phyloP scores from a whole-genome alignment of 441 rosid genomes.

The Mallotus japonicus region DNA sequence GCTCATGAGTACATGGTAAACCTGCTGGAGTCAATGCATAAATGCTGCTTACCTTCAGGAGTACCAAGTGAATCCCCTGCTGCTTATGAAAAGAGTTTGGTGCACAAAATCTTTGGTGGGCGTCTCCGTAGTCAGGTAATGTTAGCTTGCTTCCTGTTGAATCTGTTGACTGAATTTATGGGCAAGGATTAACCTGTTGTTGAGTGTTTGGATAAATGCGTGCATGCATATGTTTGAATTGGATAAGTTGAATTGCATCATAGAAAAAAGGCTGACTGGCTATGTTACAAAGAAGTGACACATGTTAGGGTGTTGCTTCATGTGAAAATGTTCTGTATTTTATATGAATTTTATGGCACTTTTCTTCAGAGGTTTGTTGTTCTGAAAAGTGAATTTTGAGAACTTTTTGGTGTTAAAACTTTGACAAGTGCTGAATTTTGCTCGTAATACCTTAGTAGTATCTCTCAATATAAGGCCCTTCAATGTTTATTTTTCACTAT shows the following conservation, averaged over 20 bases:
- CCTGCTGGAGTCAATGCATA: constrained; percentile 95
- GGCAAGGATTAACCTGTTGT: not conserved
- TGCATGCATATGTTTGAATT: not conserved
- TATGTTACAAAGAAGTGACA: not conserved
- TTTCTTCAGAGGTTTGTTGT: not conserved
- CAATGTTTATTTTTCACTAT: constrained; percentile 13
- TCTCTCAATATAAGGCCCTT: not conserved
- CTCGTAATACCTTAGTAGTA: not conserved
- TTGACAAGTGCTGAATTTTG: not conserved
- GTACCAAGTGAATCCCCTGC: constrained; percentile 86
- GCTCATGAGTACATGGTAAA: constrained; percentile 98
- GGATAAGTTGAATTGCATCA: not conserved
- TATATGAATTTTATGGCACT: not conserved
- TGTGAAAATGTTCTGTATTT: not conserved
- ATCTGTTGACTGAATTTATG: not conserved
- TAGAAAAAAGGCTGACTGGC: not conserved
- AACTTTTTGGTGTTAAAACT: not conserved
- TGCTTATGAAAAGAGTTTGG: constrained; percentile 93
- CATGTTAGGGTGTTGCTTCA: not conserved
- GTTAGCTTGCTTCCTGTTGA: constrained; percentile 12
- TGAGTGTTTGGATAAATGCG: not conserved
- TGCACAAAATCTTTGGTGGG: constrained; percentile 95
- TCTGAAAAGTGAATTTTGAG: not conserved
- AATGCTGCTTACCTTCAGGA: constrained; percentile 95
- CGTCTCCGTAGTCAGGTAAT: constrained; percentile 87